A percentile compares a stretch with the other conserved stretches of the same genome.
These are phyloP conservation scores for Akanthomyces lecanii DNA, from an alignment of 2,329 filamentous ascomycete genomes.

Conservation along the genomic window DNA sequence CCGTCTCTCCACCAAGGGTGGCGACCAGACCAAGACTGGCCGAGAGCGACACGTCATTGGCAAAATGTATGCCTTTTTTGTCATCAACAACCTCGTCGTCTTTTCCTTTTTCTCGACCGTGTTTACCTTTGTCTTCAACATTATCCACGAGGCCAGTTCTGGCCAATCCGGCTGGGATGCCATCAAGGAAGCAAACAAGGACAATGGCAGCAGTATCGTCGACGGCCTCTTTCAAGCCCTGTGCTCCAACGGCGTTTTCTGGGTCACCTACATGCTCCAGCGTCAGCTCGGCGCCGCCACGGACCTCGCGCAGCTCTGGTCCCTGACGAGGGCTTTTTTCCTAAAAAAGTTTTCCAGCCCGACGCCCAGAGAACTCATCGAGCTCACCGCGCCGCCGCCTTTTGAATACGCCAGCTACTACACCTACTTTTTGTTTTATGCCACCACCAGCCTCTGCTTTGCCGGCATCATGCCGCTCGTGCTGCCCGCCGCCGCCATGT, in stretches of 20 bases:
- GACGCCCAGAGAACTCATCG: conserved; percentile 86
- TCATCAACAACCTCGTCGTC: conserved; percentile 93
- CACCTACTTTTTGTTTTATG: conserved; percentile 95
- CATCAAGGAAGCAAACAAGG: conserved; percentile 47
- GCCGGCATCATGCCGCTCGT: conserved; percentile 82
- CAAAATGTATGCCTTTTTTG: conserved; percentile 91
- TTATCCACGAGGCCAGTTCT: conserved; percentile 51
- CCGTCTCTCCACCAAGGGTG: conserved; percentile 73
- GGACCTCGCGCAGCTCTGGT: conserved; percentile 85
- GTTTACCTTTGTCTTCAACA: conserved; percentile 66
- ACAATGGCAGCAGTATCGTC: conserved; percentile 49
- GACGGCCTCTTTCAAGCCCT: conserved; percentile 65
- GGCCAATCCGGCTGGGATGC: conserved; percentile 64
- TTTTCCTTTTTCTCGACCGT: conserved; percentile 87
- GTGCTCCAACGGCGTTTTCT: conserved; percentile 81
- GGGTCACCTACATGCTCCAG: conserved; percentile 90
- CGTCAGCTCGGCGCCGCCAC: conserved; percentile 90
- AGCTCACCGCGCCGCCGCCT: conserved; percentile 83
- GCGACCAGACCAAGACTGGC: conserved; percentile 87
- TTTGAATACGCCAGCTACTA: conserved; percentile 98
- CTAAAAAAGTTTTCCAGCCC: conserved; percentile 79
- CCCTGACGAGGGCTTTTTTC: conserved; percentile 78
- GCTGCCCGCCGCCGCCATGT: conserved; percentile 79
- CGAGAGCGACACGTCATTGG: conserved; percentile 86
- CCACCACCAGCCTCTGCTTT: conserved; percentile 83